A percentile compares a stretch with the other conserved stretches of the same genome.
Conservation (phyloP, 2,329 filamentous ascomycete genomes). For the Scedosporium boydii region DNA sequence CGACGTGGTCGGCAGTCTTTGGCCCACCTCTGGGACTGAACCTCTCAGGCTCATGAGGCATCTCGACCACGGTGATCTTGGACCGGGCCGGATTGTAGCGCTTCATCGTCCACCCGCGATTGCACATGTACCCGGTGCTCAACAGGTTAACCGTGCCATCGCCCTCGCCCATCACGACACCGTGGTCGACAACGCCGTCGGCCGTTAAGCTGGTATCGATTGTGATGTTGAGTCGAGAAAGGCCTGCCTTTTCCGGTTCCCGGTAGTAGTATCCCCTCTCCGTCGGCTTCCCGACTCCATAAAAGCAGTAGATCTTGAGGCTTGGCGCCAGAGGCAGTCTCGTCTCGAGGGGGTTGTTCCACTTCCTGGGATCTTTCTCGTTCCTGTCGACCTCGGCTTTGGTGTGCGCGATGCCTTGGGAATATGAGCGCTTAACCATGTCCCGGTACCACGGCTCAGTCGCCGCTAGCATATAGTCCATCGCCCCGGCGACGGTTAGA, state of each 20-base stretch:
- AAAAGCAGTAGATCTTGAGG: conserved; percentile 96
- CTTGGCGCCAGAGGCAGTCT: conserved; percentile 78
- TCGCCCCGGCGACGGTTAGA: conserved; percentile 67
- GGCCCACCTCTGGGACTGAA: conserved; percentile 73
- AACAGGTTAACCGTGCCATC: conserved; percentile 94
- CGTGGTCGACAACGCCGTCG: conserved; percentile 59
- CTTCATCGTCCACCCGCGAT: conserved; percentile 86
- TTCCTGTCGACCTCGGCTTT: conserved; percentile 72
- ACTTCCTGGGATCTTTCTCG: conserved; percentile 68
- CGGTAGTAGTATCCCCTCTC: conserved; percentile 91
- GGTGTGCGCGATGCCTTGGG: conserved; percentile 78
- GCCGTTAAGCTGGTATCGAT: conserved; percentile 57
- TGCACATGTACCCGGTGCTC: conserved; percentile 92
- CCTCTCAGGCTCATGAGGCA: conserved; percentile 90
- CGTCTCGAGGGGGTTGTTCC: conserved; percentile 91
- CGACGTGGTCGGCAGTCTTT: conserved; percentile 81
- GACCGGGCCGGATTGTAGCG: conserved; percentile 83
- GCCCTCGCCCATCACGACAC: conserved; percentile 91
- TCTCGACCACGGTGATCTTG: conserved; percentile 80
- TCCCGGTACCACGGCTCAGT: conserved; percentile 80
- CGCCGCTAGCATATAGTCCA: conserved; percentile 68
- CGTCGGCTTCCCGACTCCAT: conserved; percentile 87
- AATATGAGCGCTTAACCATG: conserved; percentile 67
- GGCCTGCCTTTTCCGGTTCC: conserved; percentile 49
- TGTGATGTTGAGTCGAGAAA: conserved; percentile 63